Base-by-base conservation (phyloP, 306 rosid species). In the Vicia faba region DNA sequence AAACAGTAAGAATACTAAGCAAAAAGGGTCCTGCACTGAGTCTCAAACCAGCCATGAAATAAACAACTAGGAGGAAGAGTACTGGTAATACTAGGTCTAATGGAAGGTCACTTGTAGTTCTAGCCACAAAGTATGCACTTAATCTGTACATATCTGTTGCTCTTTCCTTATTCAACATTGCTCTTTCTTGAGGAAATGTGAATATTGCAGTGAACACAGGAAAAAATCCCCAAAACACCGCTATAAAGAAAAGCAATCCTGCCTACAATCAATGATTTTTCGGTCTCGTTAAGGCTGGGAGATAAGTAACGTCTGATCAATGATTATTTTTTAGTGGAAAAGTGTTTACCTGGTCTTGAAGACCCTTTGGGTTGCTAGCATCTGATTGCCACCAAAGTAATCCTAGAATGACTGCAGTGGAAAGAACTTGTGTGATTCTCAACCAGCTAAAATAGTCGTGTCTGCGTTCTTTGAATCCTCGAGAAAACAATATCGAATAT, bases 141-240 rank as follows among this genome's bases (percentile, higher is more conserved):
- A 95, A 73, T 73, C 96, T 83, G 70, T 90, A 95, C 96, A 95
- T 95, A 79, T 86, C 97, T 25, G 88, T 87, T 38, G 96, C 87
- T 81, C 99, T 63, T 73, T 95, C 99, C 84, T 95, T 95, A 23
- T 57, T 69, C 76, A 95, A 64, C 99, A 95, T 88, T 45, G 99
- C 96, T 78, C 96, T 86, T 67, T 93, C 99, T 86, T 93, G 97
- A 26, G 99, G 99, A 72, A 93, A 93, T 62, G 99, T 88, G 60
- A 93, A 93, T 64, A 93, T 90, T 54, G 96, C 92, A 10, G 96
- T 90, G 82, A 93, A 93, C 33, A 93, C 96, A 2, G 97, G 99
- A 72, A 93, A 93, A 75, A 93, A 93, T 61, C 96, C 99, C 99
- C 99, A 93, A 77, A 93, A 93, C 10, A 93, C 99, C 0, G 97